Evolutionary conservation across 2,329 filamentous ascomycete genomes (phyloP).

Genomic region (Alternaria rosae): DNA sequence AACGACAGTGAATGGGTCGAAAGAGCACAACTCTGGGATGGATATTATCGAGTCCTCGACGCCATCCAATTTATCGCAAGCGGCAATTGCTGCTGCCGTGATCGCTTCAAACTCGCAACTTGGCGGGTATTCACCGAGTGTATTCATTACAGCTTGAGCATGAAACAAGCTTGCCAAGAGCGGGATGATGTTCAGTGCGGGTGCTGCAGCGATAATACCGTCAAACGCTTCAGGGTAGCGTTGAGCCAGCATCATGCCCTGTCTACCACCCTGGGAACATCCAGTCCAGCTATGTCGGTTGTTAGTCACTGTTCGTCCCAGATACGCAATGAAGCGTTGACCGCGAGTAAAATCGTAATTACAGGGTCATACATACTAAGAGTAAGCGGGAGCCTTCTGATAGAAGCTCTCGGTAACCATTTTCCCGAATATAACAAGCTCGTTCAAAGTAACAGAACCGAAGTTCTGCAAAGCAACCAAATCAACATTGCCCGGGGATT

Average conservation of each 20-base stretch:
- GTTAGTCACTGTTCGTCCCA: background rate
- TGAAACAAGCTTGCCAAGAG: constrained; percentile 32
- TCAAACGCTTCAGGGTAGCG: constrained; percentile 42
- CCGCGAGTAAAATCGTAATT: fast-evolving
- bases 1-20: constrained; percentile 23
- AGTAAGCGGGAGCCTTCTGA: constrained; percentile 37
- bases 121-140: constrained; percentile 26
- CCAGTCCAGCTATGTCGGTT: constrained; percentile 42
- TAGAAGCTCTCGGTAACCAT: constrained; percentile 46
- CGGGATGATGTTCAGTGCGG: constrained; percentile 35
- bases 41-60: constrained; percentile 45
- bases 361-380: background rate
- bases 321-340: background rate
- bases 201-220: constrained; percentile 46
- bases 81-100: constrained; percentile 24
- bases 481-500: background rate
- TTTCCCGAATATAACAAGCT: constrained; percentile 48
- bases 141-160: constrained; percentile 41
- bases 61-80: constrained; percentile 39
- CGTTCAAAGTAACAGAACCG: constrained; percentile 15
- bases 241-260: constrained; percentile 47
- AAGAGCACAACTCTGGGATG: constrained; percentile 35
- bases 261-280: constrained; percentile 46
- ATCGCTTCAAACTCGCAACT: constrained; percentile 41
- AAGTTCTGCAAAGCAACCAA: background rate